These are phyloP conservation scores for Clonostachys rosea DNA, from an alignment of 2,329 filamentous ascomycete species.

Conservation along the genomic window DNA sequence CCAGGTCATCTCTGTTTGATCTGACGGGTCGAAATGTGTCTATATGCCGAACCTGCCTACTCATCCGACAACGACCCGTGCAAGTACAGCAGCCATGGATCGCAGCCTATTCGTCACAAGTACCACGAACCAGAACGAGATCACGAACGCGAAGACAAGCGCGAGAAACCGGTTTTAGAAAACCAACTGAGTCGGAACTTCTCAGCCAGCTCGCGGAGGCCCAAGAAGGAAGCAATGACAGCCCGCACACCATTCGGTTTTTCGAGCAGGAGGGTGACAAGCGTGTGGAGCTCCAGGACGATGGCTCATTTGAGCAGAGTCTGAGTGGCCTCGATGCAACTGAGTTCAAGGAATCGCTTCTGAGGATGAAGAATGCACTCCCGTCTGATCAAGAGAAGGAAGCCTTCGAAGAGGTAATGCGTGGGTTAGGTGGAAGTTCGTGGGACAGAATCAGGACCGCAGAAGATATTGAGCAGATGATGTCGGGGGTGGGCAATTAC, in stretches of 20 bases:
- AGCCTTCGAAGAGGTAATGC: constrained; percentile 26
- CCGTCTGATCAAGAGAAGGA: constrained; percentile 22
- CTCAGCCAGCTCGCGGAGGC: neutral
- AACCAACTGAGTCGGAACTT: neutral
- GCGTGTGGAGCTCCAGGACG: constrained; percentile 26
- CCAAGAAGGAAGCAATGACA: neutral
- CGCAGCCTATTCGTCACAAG: constrained; percentile 24
- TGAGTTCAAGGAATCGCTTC: constrained; percentile 25
- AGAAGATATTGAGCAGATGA: constrained; percentile 25
- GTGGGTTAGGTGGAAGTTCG: constrained; percentile 19
- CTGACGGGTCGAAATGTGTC: constrained; percentile 23
- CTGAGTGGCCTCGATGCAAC: constrained; percentile 26
- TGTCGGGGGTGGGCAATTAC: constrained; percentile 24
- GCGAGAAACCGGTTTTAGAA: constrained; percentile 9
- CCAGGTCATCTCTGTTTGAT: constrained; percentile 26
- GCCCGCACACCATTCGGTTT: constrained; percentile 29
- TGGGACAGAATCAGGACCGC: constrained; percentile 21
- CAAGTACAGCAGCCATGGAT: constrained; percentile 13
- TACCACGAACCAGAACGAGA: constrained; percentile 10
- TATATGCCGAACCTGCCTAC: constrained; percentile 30
- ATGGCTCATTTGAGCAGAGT: constrained; percentile 33
- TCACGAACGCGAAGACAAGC: constrained; percentile 4
- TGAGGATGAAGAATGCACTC: constrained; percentile 30
- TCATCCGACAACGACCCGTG: constrained; percentile 15
- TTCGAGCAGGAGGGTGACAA: constrained; percentile 38